A percentile compares a stretch with the other conserved stretches of the same genome.
Evolutionary conservation across 2,329 filamentous ascomycete species (phyloP).

Genomic region (Botryosphaeria dothidea): DNA sequence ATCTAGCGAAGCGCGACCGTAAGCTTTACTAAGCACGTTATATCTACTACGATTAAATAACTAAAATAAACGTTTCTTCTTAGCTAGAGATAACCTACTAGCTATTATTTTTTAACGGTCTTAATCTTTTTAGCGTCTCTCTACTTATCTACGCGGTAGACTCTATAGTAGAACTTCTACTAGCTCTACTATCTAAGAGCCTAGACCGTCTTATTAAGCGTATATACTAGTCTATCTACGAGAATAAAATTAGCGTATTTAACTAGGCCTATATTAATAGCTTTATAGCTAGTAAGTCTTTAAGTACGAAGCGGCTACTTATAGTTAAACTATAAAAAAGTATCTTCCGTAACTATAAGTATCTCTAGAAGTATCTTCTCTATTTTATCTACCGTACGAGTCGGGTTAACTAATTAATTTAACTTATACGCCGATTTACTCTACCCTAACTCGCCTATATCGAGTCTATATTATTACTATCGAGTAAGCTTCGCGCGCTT

Average conservation of each 20-base stretch:
- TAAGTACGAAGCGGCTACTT: conserved; percentile 10
- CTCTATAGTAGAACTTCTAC: no score
- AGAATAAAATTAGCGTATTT: conserved; percentile 22
- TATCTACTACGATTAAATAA: background rate
- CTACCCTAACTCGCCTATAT: background rate
- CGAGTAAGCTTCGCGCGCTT: background rate
- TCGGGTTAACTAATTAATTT: background rate
- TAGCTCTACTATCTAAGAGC: background rate
- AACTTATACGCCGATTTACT: background rate
- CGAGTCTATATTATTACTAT: background rate
- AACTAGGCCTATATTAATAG: conserved; percentile 22
- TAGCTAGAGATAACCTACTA: background rate
- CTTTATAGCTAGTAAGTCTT: conserved; percentile 18
- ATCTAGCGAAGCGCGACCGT: background rate
- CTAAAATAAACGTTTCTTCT: no score
- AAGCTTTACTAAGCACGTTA: background rate
- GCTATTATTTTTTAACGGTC: background rate
- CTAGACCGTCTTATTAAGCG: conserved; percentile 14
- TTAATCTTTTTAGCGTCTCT: background rate
- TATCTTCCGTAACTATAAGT: conserved; percentile 22
- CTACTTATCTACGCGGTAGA: background rate
- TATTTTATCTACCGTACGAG: conserved; percentile 22
- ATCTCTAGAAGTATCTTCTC: conserved; percentile 23
- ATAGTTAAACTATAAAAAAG: conserved; percentile 23
- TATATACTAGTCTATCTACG: conserved; percentile 15